Conservation (phyloP, 2,329 filamentous ascomycete genomes). For the Pseudogymnoascus sp. region DNA sequence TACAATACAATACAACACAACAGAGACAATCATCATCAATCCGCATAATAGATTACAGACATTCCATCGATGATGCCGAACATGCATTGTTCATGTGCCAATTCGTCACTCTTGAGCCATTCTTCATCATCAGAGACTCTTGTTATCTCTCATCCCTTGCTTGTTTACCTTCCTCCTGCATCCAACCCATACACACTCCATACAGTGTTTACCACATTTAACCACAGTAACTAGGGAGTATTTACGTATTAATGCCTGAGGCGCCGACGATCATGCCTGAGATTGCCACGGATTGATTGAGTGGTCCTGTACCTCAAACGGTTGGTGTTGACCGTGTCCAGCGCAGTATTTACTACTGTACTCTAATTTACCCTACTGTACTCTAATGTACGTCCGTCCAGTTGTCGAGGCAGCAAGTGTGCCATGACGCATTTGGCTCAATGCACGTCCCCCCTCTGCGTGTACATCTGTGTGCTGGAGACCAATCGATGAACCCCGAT, state of each 20-base stretch:
- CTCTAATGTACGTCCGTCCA: background rate
- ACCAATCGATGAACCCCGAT: constrained; percentile 7
- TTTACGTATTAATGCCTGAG: background rate
- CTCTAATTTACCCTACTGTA: background rate
- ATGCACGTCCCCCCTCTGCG: background rate
- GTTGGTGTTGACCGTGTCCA: constrained; percentile 3
- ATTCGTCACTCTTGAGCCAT: background rate
- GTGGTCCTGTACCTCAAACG: background rate
- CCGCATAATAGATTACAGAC: background rate
- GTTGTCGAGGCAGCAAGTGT: constrained; percentile 2
- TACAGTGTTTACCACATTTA: background rate
- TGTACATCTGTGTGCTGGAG: too few species aligned
- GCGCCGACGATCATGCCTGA: background rate
- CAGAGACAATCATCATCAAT: background rate
- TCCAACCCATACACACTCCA: constrained; percentile 2
- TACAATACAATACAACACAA: background rate
- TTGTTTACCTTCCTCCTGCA: constrained; percentile 3
- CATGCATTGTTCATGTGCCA: constrained; percentile 4
- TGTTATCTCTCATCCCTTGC: background rate
- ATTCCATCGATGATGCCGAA: background rate
- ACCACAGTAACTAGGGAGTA: too few species aligned
- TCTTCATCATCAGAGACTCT: constrained; percentile 4
- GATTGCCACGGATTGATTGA: background rate
- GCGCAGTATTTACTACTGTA: background rate
- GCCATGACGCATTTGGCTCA: constrained; percentile 2